Percentiles rank a stretch among this genome's conserved stretches.
phyloP scores from a whole-genome alignment of 2,329 filamentous ascomycete genomes.

The Alternaria hordeiaustralica region DNA sequence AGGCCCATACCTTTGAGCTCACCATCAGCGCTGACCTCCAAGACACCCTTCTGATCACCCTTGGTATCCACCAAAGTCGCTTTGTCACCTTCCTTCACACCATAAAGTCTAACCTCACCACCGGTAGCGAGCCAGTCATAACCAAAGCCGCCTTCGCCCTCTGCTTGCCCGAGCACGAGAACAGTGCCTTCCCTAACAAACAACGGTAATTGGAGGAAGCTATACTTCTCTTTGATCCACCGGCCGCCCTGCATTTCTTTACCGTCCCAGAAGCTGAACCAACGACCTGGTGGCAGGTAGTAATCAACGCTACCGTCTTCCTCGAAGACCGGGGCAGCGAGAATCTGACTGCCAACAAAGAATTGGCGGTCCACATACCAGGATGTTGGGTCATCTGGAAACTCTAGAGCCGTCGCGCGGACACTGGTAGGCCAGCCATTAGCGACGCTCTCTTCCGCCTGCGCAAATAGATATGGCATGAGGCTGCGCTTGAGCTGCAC shows the following conservation, averaged over 20 bases:
- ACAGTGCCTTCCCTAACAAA: conserved; percentile 51
- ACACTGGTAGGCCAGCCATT: conserved; percentile 66
- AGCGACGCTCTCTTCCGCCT: conserved; percentile 58
- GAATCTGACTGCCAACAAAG: conserved; percentile 70
- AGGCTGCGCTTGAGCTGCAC: conserved; percentile 62
- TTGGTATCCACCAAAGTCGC: conserved; percentile 45
- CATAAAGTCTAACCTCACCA: conserved; percentile 49
- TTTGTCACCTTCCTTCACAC: conserved; percentile 43
- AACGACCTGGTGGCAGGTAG: conserved; percentile 64
- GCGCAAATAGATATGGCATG: conserved; percentile 64
- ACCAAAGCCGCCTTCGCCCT: conserved; percentile 47
- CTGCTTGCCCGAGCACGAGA: conserved; percentile 49
- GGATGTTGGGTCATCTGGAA: conserved; percentile 71
- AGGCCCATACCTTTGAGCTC: conserved; percentile 37
- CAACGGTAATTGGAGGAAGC: conserved; percentile 50
- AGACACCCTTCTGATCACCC: conserved; percentile 37
- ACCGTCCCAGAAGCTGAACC: conserved; percentile 59
- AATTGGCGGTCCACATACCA: conserved; percentile 75
- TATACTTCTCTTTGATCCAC: conserved; percentile 54
- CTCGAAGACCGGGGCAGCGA: conserved; percentile 70
- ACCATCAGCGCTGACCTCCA: conserved; percentile 38
- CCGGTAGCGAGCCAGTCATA: conserved; percentile 52
- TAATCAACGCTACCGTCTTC: conserved; percentile 70
- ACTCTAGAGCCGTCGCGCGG: conserved; percentile 72
- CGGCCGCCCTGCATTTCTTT: conserved; percentile 50